A percentile compares a stretch with the other conserved stretches of the same genome.
These are phyloP conservation scores for Articulospora tetracladia DNA, from an alignment of 495 filamentous ascomycete species.

Conservation along the genomic window DNA sequence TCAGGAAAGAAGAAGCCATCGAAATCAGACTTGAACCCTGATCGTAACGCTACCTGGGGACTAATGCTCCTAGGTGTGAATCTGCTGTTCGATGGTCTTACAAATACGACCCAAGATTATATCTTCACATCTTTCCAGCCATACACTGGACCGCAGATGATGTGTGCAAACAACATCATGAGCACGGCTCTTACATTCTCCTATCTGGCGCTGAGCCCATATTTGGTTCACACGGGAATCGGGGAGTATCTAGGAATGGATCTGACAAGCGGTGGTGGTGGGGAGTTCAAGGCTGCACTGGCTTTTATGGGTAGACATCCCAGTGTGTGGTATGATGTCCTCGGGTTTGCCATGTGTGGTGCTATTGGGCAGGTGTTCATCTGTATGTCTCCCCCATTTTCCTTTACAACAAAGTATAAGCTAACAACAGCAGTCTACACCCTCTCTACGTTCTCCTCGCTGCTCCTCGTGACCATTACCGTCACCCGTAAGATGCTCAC, in stretches of 20 bases:
- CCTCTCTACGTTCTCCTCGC: slow-evolving; percentile 81
- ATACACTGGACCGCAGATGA: slow-evolving; percentile 95
- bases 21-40: slow-evolving; percentile 23
- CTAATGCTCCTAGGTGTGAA: slow-evolving; percentile 86
- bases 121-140: slow-evolving; percentile 76
- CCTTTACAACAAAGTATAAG: background rate
- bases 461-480: slow-evolving; percentile 92
- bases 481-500: slow-evolving; percentile 99
- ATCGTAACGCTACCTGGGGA: slow-evolving; percentile 66
- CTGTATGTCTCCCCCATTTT: slow-evolving; percentile 46
- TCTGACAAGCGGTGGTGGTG: slow-evolving; percentile 46
- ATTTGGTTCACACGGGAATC: slow-evolving; percentile 61
- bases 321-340: slow-evolving; percentile 73
- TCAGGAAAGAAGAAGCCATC: slow-evolving; percentile 60
- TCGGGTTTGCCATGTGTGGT: slow-evolving; percentile 89
- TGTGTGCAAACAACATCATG: slow-evolving; percentile 95
- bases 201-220: slow-evolving; percentile 77
- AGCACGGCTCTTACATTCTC: slow-evolving; percentile 66
- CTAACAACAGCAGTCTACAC: slow-evolving; percentile 67
- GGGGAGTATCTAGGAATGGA: slow-evolving; percentile 66
- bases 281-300: slow-evolving; percentile 75
- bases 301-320: slow-evolving; percentile 77
- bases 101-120: slow-evolving; percentile 94
- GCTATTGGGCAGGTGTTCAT: slow-evolving; percentile 96
- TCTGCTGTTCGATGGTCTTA: slow-evolving; percentile 90